A percentile compares a stretch with the other conserved stretches of the same genome.
These are phyloP conservation scores for Chaetomium fimeti DNA, from an alignment of 495 filamentous ascomycete genomes.

Conservation along the genomic window DNA sequence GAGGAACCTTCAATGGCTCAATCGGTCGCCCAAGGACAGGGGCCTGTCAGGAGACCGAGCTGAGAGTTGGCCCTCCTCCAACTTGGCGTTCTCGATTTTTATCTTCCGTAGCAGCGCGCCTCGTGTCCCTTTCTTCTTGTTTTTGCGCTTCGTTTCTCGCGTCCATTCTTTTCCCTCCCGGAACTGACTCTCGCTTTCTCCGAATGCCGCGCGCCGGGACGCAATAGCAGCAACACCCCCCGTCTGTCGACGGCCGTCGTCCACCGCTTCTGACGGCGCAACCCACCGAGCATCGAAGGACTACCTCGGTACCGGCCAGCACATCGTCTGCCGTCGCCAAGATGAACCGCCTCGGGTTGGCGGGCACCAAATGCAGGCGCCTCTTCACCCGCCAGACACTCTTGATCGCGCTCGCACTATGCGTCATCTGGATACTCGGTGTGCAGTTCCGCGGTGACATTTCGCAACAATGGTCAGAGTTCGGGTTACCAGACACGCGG, in stretches of 20 bases:
- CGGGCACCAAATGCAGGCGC: constrained; percentile 26
- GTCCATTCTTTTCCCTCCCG: background rate
- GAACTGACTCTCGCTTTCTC: background rate
- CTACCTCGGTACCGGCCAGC: background rate
- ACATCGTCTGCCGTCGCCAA: constrained; percentile 6
- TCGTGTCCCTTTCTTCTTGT: background rate
- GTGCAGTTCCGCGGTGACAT: constrained; percentile 22
- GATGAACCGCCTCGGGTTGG: constrained; percentile 22
- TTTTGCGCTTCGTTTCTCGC: background rate
- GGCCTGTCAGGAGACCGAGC: constrained; percentile 1
- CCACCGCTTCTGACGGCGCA: background rate
- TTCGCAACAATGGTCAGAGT: constrained; percentile 12
- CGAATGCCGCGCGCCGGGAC: constrained; percentile 3
- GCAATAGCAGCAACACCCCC: background rate
- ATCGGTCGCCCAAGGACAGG: background rate
- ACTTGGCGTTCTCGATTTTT: constrained; percentile 6
- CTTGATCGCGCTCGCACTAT: constrained; percentile 22
- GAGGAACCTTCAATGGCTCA: background rate
- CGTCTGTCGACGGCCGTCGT: background rate
- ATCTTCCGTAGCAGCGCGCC: too few species aligned
- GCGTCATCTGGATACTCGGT: constrained; percentile 26
- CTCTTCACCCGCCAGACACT: constrained; percentile 29
- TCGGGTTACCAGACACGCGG: constrained; percentile 19
- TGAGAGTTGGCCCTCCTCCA: background rate
- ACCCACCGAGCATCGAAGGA: background rate